phyloP scores from a whole-genome alignment of 1,284 basidiomycete species.

The Xerocomus cyaneibrunnescens region DNA sequence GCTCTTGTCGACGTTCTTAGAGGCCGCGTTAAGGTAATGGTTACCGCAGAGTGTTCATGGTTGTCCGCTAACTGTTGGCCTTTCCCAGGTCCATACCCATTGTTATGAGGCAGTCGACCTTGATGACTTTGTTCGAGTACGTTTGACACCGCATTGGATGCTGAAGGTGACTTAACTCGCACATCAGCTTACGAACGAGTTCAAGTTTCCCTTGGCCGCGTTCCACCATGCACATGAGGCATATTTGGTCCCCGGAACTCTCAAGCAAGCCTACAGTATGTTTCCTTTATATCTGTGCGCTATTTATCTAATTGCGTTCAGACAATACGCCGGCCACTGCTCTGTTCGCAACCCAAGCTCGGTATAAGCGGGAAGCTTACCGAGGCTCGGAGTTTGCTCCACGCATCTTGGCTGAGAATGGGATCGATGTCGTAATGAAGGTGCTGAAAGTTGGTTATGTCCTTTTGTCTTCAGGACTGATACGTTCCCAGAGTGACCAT shows the following conservation, averaged over 20 bases:
- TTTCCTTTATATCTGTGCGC: background rate
- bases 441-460: conserved; percentile 32
- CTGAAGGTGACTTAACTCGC: conserved; percentile 8
- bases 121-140: conserved; percentile 70
- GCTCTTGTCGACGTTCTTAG: conserved; percentile 85
- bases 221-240: conserved; percentile 85
- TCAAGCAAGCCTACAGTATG: conserved; percentile 70
- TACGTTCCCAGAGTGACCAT: conserved; percentile 59
- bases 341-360: conserved; percentile 64
- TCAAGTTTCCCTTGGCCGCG: conserved; percentile 70
- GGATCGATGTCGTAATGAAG: conserved; percentile 79
- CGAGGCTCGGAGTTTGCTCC: conserved; percentile 85
- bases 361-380: conserved; percentile 87
- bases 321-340: conserved; percentile 68
- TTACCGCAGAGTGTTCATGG: background rate
- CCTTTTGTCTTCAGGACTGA: conserved; percentile 1
- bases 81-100: conserved; percentile 67
- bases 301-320: background rate
- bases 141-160: conserved; percentile 25
- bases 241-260: conserved; percentile 71
- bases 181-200: conserved; percentile 72
- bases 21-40: conserved; percentile 64
- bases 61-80: background rate
- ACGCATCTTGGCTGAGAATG: conserved; percentile 73
- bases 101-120: conserved; percentile 82